Conservation (phyloP, 306 rosid genomes). For the Dryas octopetala region DNA sequence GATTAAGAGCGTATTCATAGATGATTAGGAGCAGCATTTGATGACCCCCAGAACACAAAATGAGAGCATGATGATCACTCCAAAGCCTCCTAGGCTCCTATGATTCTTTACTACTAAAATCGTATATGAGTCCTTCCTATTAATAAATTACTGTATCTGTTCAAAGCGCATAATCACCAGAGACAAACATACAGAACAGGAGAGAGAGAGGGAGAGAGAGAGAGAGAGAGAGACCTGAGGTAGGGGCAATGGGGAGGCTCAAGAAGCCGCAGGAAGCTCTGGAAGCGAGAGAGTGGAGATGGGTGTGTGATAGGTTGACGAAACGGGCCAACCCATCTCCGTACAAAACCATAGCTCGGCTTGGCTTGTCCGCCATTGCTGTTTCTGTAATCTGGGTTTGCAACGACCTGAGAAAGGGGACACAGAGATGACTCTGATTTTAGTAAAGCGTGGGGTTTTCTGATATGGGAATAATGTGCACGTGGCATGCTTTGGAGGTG, state of each 20-base stretch:
- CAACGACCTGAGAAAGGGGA: neutral
- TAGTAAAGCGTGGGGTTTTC: neutral
- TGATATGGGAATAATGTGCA: neutral
- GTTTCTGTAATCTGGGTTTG: neutral
- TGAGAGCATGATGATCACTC: too few relatives aligned
- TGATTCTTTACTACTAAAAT: too few relatives aligned
- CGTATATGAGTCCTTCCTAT: too few relatives aligned
- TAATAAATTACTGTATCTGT: neutral
- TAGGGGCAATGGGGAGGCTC: slow-evolving; percentile 58
- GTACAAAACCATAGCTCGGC: slow-evolving; percentile 71
- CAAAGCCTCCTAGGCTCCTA: too few relatives aligned
- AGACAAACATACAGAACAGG: neutral
- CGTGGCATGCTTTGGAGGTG: neutral
- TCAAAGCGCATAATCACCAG: neutral
- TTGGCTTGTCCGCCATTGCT: slow-evolving; percentile 84
- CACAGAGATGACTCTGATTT: neutral
- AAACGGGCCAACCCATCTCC: slow-evolving; percentile 74
- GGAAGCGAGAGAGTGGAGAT: slow-evolving; percentile 70
- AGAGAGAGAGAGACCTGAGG: slow-evolving; percentile 49
- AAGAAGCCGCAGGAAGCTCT: slow-evolving; percentile 68
- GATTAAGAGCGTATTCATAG: too few relatives aligned
- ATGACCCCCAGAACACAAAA: too few relatives aligned
- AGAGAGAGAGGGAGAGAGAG: slow-evolving; percentile 1
- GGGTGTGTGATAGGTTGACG: slow-evolving; percentile 46
- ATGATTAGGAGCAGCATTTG: too few relatives aligned